Base-by-base conservation (phyloP, 129 eudicot species). In the Smallanthus sonchifolius region DNA sequence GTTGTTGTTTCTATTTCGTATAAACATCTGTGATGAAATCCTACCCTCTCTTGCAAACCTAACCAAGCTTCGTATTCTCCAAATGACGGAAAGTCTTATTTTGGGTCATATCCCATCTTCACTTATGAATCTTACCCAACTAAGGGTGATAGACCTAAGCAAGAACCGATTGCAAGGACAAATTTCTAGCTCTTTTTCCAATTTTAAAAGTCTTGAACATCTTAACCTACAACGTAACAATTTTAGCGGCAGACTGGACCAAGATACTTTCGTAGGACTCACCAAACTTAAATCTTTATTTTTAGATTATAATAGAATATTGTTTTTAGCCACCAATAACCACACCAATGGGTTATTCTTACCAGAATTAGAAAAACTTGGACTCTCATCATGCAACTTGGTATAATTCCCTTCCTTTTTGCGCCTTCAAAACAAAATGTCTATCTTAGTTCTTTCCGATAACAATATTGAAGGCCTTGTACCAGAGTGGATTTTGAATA, bases 31-130 rank as follows among this genome's bases (percentile, higher is more conserved):
- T 10, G 67, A 61, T 11, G 59, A 74, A 30, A 74, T 78, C 20
- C 78, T 69, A 13, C 62, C 70, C 0, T 62, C 32, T 67, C 52
- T 82, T 32, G 78, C 81, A 64, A 83, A 83, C 67, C 60, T 83
- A 13, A 74, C 87, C 57, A 60, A 68, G 7, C 84, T 80, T 44
- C 14, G 13, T 16, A 0, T 0, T 10, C 16, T 80, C 49, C 5
- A 0, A 2, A 44, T 65, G 6, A 4, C 0, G 1, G 0, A 1
- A 0, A 72, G 72, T 67, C 30, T 3, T 8, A 49, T 72, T 17
- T 1, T 4, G 3, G 83, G 83, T 28, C 5, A 6, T 34, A 70
- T 79, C 40, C 85, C 85, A 68, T 43, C 60, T 2, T 67, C 69
- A 10, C 47, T 82, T 57, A 67, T 60, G 60, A 77, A 77, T 61